Evolutionary conservation across 805 yeast genomes (phyloP).

Genomic region (Kuraishia piskuri): DNA sequence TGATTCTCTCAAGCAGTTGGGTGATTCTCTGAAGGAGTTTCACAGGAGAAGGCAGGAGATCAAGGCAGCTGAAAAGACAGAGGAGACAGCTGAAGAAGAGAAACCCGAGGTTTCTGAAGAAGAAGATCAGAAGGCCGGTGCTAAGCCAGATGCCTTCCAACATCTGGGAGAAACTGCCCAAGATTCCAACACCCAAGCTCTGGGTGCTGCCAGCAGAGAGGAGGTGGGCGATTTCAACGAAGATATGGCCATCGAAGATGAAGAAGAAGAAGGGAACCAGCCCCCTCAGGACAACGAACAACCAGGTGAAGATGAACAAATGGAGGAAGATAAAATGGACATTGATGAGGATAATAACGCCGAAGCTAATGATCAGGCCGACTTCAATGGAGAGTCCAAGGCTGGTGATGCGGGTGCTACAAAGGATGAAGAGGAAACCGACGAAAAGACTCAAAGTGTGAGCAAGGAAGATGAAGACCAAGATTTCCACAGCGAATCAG

Average conservation of each 20-base stretch:
- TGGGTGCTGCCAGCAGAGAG: constrained; percentile 82
- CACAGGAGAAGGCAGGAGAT: constrained; percentile 88
- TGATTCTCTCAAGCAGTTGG: constrained; percentile 79
- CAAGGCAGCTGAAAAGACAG: constrained; percentile 48
- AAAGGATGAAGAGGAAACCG: neutral
- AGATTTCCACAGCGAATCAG: constrained; percentile 33
- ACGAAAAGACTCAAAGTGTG: constrained; percentile 10
- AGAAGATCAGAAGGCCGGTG: constrained; percentile 46
- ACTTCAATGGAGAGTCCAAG: constrained; percentile 10
- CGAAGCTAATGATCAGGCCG: constrained; percentile 11
- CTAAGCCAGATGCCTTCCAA: constrained; percentile 79
- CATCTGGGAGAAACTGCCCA: constrained; percentile 77
- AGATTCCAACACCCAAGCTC: constrained; percentile 78
- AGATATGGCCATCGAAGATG: constrained; percentile 76
- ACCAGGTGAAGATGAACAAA: constrained; percentile 17
- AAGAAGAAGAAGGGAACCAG: constrained; percentile 22
- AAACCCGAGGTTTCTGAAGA: constrained; percentile 41
- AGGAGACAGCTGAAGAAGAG: constrained; percentile 41
- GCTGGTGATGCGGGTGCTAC: constrained; percentile 6
- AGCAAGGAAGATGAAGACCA: constrained; percentile 23
- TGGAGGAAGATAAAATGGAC: constrained; percentile 21
- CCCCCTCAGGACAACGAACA: constrained; percentile 9
- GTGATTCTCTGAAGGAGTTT: constrained; percentile 86
- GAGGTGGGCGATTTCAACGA: constrained; percentile 71
- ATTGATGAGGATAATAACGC: constrained; percentile 16